Evolutionary conservation across 495 filamentous ascomycete species (phyloP).

Genomic region (Bombardia bombarda): DNA sequence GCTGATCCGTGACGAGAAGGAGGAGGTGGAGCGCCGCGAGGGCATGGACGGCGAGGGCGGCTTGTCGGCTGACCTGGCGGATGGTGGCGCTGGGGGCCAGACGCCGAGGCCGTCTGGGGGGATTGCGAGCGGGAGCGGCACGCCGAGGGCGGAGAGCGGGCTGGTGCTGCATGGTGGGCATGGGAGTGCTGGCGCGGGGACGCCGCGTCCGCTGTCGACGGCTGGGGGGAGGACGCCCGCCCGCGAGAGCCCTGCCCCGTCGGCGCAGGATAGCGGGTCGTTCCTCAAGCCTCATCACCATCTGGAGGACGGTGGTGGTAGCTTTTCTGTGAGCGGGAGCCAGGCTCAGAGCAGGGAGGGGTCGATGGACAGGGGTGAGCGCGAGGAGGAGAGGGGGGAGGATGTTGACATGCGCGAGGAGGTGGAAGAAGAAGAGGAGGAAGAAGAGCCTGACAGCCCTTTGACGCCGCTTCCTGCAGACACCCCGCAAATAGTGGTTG

Average conservation of each 20-base stretch:
- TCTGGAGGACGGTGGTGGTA: conserved; percentile 40
- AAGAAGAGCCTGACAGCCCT: conserved; percentile 27
- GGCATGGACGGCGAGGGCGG: conserved; percentile 78
- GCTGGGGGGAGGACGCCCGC: conserved; percentile 60
- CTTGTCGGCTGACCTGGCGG: conserved; percentile 34
- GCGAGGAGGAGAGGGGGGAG: conserved; percentile 50
- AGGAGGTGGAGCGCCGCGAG: conserved; percentile 65
- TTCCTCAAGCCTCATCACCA: conserved; percentile 33
- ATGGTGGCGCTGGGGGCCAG: conserved; percentile 21
- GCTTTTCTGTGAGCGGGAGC: conserved; percentile 35
- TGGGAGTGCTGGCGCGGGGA: conserved; percentile 16
- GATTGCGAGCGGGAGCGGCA: conserved; percentile 28
- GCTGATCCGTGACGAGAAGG: conserved; percentile 91
- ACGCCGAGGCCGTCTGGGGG: conserved; percentile 39
- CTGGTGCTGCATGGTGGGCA: conserved; percentile 22
- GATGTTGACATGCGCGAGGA: conserved; percentile 49
- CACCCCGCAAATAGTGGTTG: conserved; percentile 42
- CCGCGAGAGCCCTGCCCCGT: conserved; percentile 40
- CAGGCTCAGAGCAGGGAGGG: conserved; percentile 27
- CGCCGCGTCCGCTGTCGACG: conserved; percentile 37
- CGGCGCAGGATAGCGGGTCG: conserved; percentile 16
- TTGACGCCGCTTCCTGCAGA: conserved; percentile 28
- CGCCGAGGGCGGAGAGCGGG: conserved; percentile 33
- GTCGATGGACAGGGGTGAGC: conserved; percentile 6
- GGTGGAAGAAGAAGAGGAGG: conserved; percentile 31